Conservation (phyloP, 257 asterid species). For the Gentiana macrophylla region DNA sequence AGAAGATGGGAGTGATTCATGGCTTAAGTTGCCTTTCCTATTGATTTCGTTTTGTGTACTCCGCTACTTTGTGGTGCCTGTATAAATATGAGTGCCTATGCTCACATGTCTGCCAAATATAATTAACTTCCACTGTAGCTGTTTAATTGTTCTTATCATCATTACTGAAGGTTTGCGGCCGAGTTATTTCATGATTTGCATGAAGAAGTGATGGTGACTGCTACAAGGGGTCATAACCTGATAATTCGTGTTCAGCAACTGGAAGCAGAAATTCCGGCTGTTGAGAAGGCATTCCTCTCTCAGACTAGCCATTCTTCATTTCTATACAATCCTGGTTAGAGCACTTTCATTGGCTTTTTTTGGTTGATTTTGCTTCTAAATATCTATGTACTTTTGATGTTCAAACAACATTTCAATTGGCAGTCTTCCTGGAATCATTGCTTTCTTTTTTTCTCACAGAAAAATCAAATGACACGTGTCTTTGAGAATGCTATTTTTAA, state of each 20-base stretch:
- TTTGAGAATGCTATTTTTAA: background rate
- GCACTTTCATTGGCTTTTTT: conserved; percentile 10
- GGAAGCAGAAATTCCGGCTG: conserved; percentile 67
- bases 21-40: no score
- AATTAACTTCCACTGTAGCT: background rate
- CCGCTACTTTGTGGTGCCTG: no score
- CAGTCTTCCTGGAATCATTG: background rate
- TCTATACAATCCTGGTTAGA: conserved; percentile 61
- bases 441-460: no score
- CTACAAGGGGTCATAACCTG: conserved; percentile 80
- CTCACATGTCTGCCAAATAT: background rate
- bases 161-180: conserved; percentile 82
- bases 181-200: conserved; percentile 84
- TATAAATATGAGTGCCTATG: no score
- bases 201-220: conserved; percentile 86
- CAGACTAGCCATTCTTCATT: conserved; percentile 80
- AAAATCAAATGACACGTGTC: no score
- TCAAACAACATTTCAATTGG: background rate
- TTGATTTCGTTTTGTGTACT: no score
- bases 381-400: background rate
- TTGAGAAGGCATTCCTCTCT: conserved; percentile 80
- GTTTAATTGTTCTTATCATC: conserved; percentile 21
- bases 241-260: conserved; percentile 82
- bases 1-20: no score
- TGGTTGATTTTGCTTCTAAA: background rate